Conservation (phyloP, 805 yeast species). For the Barnettozyma siamensis region DNA sequence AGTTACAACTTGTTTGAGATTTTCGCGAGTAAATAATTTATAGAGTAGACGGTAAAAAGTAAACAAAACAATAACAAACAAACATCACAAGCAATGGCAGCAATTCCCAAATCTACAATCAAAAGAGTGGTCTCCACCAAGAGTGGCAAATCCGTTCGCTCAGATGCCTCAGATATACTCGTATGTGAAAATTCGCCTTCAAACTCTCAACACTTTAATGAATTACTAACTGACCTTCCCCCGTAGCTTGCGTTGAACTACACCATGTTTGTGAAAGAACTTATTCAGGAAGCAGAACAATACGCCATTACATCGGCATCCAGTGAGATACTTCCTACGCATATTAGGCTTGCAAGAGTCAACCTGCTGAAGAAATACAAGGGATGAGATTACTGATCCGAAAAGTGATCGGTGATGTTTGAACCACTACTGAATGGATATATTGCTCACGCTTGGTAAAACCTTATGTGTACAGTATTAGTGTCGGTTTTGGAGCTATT, state of each 20-base stretch:
- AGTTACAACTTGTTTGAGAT: no score
- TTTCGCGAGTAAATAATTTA: no score
- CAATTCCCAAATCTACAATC: not conserved
- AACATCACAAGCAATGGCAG: not conserved
- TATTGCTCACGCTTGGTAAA: no score
- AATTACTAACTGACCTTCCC: not conserved
- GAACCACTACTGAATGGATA: no score
- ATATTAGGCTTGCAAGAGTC: conserved; percentile 33
- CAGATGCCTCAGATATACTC: not conserved
- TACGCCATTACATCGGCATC: conserved; percentile 36
- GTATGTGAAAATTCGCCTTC: not conserved
- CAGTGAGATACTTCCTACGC: conserved; percentile 37
- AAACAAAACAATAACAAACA: not conserved
- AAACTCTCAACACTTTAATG: not conserved
- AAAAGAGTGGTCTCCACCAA: not conserved
- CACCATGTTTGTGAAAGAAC: conserved; percentile 37
- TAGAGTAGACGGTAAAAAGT: no score
- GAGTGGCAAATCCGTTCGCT: not conserved
- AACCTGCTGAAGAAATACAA: conserved; percentile 30
- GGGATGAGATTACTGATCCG: conserved; percentile 22
- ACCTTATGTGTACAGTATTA: no score
- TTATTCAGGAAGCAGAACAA: conserved; percentile 33
- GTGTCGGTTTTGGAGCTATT: no score
- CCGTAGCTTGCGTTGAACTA: conserved; percentile 38
- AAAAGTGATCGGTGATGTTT: no score